Evolutionary conservation across 2,329 filamentous ascomycete species (phyloP).

Genomic region (Celoporthe dispersa): DNA sequence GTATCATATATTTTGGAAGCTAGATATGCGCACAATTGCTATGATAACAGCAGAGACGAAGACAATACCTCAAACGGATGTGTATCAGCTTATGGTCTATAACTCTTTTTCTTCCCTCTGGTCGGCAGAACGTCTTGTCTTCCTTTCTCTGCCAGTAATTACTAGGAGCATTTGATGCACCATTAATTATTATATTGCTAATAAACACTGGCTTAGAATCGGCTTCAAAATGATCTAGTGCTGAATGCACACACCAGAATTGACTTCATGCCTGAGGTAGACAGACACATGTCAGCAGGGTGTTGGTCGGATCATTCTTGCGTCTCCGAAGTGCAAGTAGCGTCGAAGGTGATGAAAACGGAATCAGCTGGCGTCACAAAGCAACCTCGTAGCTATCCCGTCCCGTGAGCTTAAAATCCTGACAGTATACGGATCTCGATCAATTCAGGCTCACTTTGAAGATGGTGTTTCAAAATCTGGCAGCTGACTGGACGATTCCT

Average conservation of each 20-base stretch:
- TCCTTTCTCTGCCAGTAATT: too few species aligned
- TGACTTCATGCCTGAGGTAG: not conserved
- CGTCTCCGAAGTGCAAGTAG: not conserved
- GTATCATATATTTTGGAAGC: too few species aligned
- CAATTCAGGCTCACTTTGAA: not conserved
- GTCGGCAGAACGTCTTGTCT: too few species aligned
- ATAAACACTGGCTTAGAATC: too few species aligned
- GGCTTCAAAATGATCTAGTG: not conserved
- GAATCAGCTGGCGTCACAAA: not conserved
- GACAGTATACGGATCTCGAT: not conserved
- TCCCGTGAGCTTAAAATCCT: not conserved
- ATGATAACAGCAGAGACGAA: too few species aligned
- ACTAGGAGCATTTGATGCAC: too few species aligned
- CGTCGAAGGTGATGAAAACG: not conserved
- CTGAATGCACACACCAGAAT: not conserved
- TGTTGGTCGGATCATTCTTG: not conserved
- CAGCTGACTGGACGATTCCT: not conserved
- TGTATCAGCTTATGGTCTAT: too few species aligned
- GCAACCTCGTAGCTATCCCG: not conserved
- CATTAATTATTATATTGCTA: too few species aligned
- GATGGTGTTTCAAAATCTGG: not conserved
- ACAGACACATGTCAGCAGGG: not conserved
- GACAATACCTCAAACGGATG: too few species aligned
- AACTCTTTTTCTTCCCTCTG: too few species aligned
- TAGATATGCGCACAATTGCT: too few species aligned